Base-by-base conservation (phyloP, 163 green algal genomes). In the Smithsoniella earleae region DNA sequence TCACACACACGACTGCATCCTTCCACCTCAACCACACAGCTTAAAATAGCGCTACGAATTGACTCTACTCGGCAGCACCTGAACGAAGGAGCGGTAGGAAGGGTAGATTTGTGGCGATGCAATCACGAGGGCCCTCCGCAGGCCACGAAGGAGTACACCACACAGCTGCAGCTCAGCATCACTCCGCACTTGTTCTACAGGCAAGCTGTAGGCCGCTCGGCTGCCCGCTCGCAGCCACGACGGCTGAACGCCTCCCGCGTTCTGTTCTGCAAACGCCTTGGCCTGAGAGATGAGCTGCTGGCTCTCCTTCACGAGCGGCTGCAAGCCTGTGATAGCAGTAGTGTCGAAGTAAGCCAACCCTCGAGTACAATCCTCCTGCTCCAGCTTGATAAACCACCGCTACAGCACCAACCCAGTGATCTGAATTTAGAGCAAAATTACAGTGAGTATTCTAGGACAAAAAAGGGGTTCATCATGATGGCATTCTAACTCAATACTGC, bases 311-410 rank as follows among this genome's bases (percentile, higher is more conserved):
- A 22, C 40, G 3, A 73, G 58, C 25, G 4, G 58, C n/a, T 18
- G 25, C 58, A 38, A 55, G 30, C 73, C 79, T n/a, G 82, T 77
- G 20, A 88, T 66, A 16, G 66, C 28, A 1, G 66, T 44, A 2
- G 80, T 75, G 75, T 86, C 79, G 22, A 90, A 58, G 25, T 77
- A 82, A 5, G 85, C 85, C 62, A 83, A 75, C 27, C 83, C 83
- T 2, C 62, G 43, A 2, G 78, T 79, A 34, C 78, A 66, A 2
- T 77, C 43, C 73, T 87, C 83, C 76, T 88, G 77, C 66, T 89
- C 82, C 27, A 90, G 73, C 76, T 90, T 88, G 55, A 89, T 73
- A 30, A 88, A 64, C 83, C 85, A 90, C 22, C 79, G 77, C 16
- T 54, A 54, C 38, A 83, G 74, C n/a, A n/a, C n/a, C n/a, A n/a